Base-by-base conservation (phyloP, 208 protist species). In the Trypanosoma platydactyli region DNA sequence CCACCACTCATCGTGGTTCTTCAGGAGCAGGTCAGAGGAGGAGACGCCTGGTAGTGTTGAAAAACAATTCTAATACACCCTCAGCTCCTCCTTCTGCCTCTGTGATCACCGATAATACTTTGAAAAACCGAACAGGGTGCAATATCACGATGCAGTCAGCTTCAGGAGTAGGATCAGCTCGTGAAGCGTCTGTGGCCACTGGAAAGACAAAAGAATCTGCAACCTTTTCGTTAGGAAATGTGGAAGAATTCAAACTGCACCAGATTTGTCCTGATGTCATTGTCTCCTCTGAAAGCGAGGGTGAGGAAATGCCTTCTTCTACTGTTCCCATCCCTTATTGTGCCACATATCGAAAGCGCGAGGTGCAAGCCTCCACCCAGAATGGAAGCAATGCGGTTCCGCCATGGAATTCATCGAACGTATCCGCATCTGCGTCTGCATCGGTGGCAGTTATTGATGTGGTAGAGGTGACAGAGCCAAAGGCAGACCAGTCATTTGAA, bases 261-360 rank as follows among this genome's bases (percentile, higher is more conserved):
- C 42, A 38, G 29, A 56, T 18, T 40, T 68, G 51, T 52, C 22
- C 41, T 44, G 62, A 68, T 3, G 20, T 68, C 18, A 24, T 59
- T 11, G 62, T 68, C 13, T 68, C 62, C 1, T 59, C 62, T 27
- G 62, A 68, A 9, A 68, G 40, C 22, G 51, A 65, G 25, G 46
- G 16, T 15, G 49, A 64, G 7, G 44, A 42, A 15, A 30, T 27
- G 12, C 27, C 16, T 29, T 53, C 22, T 41, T 6, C 15, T 29
- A 20, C 48, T 25, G 0, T 25, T 1, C 13, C 24, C 1, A 16
- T 1, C 29, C 27, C 3, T 15, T 25, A 25, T 56, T 6, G 22
- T 38, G 52, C 5, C 11, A 1, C 6, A n/a, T 6, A n/a, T 27
- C 20, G 46, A 12, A 3, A 51, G 20, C 20, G 46, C 33, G 45